Conservation (phyloP, 1,284 basidiomycete genomes). For the Coniophora puteana region DNA sequence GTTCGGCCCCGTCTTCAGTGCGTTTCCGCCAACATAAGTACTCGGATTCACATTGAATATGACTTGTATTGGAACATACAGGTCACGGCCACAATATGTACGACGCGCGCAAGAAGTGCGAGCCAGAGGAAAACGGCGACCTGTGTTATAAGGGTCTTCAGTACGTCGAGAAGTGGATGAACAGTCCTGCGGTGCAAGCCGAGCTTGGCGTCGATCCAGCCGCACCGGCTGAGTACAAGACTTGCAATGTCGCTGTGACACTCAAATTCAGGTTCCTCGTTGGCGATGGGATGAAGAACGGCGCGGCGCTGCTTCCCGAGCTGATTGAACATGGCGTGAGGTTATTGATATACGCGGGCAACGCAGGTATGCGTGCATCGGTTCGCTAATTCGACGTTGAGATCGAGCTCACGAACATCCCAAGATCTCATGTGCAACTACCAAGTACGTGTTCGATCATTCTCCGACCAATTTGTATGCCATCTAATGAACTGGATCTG, state of each 20-base stretch:
- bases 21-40: conserved; percentile 16
- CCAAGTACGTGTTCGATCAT: conserved; percentile 27
- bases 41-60: too few relatives aligned
- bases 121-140: conserved; percentile 45
- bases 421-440: conserved; percentile 53
- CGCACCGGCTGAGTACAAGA: conserved; percentile 44
- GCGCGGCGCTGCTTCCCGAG: conserved; percentile 68
- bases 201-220: conserved; percentile 70
- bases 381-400: not conserved
- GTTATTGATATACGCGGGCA: conserved; percentile 81
- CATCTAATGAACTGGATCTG: not conserved
- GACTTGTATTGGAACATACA: conserved; percentile 19
- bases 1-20: conserved; percentile 16
- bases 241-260: conserved; percentile 63
- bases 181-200: conserved; percentile 65
- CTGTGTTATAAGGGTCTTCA: conserved; percentile 77
- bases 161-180: conserved; percentile 82
- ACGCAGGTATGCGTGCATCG: conserved; percentile 45
- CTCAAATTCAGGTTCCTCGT: conserved; percentile 60
- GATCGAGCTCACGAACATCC: conserved; percentile 9
- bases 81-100: conserved; percentile 39
- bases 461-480: conserved; percentile 1
- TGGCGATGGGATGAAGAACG: conserved; percentile 80
- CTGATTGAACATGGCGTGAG: conserved; percentile 75
- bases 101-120: conserved; percentile 58